Conservation (phyloP, 257 asterid genomes). For the Solanum piurae region DNA sequence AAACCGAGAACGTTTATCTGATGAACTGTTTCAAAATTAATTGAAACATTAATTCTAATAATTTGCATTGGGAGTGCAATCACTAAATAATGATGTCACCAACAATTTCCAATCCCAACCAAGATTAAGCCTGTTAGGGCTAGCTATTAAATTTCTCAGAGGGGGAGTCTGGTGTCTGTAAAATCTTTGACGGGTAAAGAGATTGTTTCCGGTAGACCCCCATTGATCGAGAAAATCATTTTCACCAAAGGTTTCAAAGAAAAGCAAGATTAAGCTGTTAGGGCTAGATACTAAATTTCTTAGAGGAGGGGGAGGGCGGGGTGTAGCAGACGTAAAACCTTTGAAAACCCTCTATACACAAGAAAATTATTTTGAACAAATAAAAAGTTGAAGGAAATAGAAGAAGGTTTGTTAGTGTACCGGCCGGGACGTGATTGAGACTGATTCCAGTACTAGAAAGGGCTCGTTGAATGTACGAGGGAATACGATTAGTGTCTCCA, state of each 20-base stretch:
- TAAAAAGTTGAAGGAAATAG: not conserved
- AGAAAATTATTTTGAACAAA: not conserved
- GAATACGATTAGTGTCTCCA: conserved; percentile 58
- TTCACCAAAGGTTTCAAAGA: not conserved
- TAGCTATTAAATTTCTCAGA: not conserved
- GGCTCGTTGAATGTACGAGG: conserved; percentile 50
- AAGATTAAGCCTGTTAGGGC: not conserved
- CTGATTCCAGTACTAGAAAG: conserved; percentile 76
- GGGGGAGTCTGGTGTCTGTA: not conserved
- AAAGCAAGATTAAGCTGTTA: not conserved
- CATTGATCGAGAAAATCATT: not conserved
- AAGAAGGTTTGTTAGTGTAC: conserved; percentile 13
- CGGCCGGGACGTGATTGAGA: conserved; percentile 87
- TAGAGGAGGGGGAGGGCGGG: not conserved
- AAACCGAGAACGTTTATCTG: not conserved
- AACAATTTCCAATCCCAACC: not conserved
- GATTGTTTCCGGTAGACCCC: not conserved
- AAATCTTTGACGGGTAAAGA: not conserved
- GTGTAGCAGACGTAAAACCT: not conserved
- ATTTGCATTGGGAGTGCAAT: not conserved
- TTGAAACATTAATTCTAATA: not conserved
- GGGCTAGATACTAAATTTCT: not conserved
- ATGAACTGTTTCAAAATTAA: not conserved
- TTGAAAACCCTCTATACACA: not conserved
- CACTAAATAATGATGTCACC: not conserved